Base-by-base conservation (phyloP, 2,329 filamentous ascomycete species). In the Ramularia endophylla region DNA sequence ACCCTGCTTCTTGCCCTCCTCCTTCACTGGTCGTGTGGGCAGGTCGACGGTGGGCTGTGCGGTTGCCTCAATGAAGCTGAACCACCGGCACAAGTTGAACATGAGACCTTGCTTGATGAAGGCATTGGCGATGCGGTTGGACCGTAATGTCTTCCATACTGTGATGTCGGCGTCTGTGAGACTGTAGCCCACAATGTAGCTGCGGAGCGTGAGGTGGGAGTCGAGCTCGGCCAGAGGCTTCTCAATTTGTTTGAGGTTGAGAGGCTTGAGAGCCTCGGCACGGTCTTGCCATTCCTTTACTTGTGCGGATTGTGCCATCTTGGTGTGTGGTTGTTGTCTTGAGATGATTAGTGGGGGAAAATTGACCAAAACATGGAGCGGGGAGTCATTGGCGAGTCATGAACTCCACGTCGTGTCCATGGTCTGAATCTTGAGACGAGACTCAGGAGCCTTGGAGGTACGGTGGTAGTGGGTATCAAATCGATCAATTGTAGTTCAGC, bases 241-340 rank as follows among this genome's bases (percentile, higher is more conserved):
- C 60, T 92, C 86, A 51, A 89, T 80, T 44, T 82, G 72, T 69
- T 92, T 94, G 70, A 94, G 92, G 66, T 95, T 87, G 40, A 77
- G 67, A 28, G 72, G 64, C 47, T 72, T 69, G 41, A 80, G 65
- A 13, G 67, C 64, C 34, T 72, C 64, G 27, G 75, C 65, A 43
- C 77, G 72, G 28, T 67, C 64, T 47, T 79, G 62, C 78, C 78
- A 80, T 55, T 79, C 73, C 42, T 72, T 60, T 47, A 72, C 51
- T 27, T 57, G 57, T 27, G 53, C 47, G 7, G 41, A 4, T 27
- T 27, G 11, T 5, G 7, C 32, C 32, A 34, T 34, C 17, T 34
- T 34, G 16, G 17, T 34, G 32, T 19, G 15, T 18, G 4, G 22
- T 25, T 6, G 22, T 11, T 25, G 22, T 11, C 22, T 25, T 25